Base-by-base conservation (phyloP, 495 filamentous ascomycete genomes). In the Acidomyces sp. region DNA sequence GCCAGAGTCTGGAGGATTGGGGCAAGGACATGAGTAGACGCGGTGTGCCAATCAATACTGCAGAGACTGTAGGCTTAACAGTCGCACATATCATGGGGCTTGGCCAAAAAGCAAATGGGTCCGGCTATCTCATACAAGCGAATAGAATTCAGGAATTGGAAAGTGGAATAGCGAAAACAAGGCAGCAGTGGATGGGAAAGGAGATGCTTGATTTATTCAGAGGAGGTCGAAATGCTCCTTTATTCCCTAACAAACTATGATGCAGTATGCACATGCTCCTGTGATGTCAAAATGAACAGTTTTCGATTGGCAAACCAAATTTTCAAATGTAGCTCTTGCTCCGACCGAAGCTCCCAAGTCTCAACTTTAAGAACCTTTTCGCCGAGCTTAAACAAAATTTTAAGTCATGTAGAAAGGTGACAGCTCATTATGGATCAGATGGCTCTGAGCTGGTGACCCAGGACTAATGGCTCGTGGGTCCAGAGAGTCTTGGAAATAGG, bases 201-300 rank as follows among this genome's bases (percentile, higher is more conserved):
- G 57, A 60, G 37, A 58, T 58, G 55, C 41, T 60, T 43, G 55
- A 56, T 24, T 29, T 56, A 37, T 60, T 58, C 37, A 39, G 54
- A 15, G 41, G 53, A 6, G 57, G 57, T 25, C 25, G 57, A 13
- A 36, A 45, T 25, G 57, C 55, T 2, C 49, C 52, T 22, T 23
- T 60, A 37, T 60, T 60, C 43, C 46, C 46, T 18, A 49, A 49
- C 23, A 49, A 49, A 35, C 35, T 49, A 5, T 41, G 23, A 34
- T 28, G 13, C 13, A 28, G 26, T 28, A 13, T 28, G 26, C 26
- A 7, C 26, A 28, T 7, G 26, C 26, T 7, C 26, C 7, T 28
- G 26, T 28, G n/a, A n/a, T n/a, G n/a, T n/a, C n/a, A n/a, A n/a
- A n/a, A n/a, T n/a, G n/a, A n/a, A n/a, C n/a, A n/a, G n/a, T n/a